Percentiles rank a stretch among this genome's conserved stretches.
These are phyloP conservation scores for Pseudopyrenochaeta lycopersici DNA, from an alignment of 2,329 filamentous ascomycete genomes.

Conservation along the genomic window DNA sequence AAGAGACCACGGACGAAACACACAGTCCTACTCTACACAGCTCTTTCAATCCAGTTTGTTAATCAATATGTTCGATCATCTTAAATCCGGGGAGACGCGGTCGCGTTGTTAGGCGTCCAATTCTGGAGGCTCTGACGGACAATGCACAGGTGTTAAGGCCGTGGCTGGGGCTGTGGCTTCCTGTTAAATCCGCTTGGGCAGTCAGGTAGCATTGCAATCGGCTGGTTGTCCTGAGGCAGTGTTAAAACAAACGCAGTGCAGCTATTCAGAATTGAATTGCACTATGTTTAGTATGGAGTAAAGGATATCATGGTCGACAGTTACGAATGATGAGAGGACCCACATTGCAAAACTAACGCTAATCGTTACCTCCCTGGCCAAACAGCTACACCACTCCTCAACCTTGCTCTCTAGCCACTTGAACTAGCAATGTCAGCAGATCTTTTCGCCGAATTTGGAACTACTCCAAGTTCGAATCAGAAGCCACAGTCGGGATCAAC, in stretches of 20 bases:
- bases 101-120: background rate
- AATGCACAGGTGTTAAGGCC: background rate
- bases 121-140: background rate
- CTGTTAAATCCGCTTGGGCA: background rate
- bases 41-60: background rate
- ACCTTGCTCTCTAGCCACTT: conserved; percentile 8
- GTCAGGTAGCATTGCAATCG: background rate
- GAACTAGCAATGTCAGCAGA: conserved; percentile 44
- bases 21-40: background rate
- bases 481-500: conserved; percentile 13
- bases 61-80: background rate
- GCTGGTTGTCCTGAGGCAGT: too few species aligned
- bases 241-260: too few species aligned
- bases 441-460: conserved; percentile 46
- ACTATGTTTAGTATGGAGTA: background rate
- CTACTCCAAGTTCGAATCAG: conserved; percentile 23
- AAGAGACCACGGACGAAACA: background rate
- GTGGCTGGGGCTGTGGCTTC: background rate
- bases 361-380: conserved; percentile 19
- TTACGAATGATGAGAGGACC: conserved; percentile 3
- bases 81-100: background rate
- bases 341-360: conserved; percentile 24
- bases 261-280: background rate
- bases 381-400: conserved; percentile 15
- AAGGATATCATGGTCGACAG: background rate